Percentiles rank a stretch among this genome's conserved stretches.
Conservation (phyloP, 345 rosid species). For the Arabis alpina region DNA sequence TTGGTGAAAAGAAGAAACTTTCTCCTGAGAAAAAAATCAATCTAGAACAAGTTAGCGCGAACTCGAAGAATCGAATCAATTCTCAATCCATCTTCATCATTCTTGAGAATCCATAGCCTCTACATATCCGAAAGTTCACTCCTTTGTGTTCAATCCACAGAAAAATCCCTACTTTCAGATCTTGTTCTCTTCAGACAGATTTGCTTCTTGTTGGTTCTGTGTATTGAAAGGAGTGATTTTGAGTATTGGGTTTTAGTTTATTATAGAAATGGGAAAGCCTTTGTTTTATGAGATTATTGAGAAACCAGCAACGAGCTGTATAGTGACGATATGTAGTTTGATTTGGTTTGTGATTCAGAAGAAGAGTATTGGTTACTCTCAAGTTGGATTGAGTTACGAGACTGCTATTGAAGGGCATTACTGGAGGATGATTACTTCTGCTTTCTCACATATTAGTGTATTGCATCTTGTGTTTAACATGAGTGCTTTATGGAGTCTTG, state of each 20-base stretch:
- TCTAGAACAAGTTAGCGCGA: constrained; percentile 37
- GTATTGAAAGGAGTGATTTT: constrained; percentile 14
- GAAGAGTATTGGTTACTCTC: constrained; percentile 86
- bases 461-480: constrained; percentile 94
- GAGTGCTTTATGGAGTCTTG: constrained; percentile 99
- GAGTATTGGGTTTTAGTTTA: constrained; percentile 1
- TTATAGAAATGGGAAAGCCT: constrained; percentile 71
- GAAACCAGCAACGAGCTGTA: constrained; percentile 86
- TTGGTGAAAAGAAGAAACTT: background rate
- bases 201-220: constrained; percentile 20
- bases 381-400: constrained; percentile 91
- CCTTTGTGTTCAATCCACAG: constrained; percentile 1
- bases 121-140: constrained; percentile 18
- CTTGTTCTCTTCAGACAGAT: background rate
- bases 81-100: constrained; percentile 18
- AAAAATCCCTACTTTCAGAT: constrained; percentile 13
- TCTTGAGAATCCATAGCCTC: background rate
- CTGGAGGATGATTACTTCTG: constrained; percentile 97
- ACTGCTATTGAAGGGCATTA: constrained; percentile 78
- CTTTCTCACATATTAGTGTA: constrained; percentile 90
- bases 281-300: constrained; percentile 78
- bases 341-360: constrained; percentile 92
- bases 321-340: constrained; percentile 69
- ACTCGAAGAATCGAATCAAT: constrained; percentile 38
- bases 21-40: constrained; percentile 12